phyloP scores from a whole-genome alignment of 257 asterid species.

The Solanum boliviense region DNA sequence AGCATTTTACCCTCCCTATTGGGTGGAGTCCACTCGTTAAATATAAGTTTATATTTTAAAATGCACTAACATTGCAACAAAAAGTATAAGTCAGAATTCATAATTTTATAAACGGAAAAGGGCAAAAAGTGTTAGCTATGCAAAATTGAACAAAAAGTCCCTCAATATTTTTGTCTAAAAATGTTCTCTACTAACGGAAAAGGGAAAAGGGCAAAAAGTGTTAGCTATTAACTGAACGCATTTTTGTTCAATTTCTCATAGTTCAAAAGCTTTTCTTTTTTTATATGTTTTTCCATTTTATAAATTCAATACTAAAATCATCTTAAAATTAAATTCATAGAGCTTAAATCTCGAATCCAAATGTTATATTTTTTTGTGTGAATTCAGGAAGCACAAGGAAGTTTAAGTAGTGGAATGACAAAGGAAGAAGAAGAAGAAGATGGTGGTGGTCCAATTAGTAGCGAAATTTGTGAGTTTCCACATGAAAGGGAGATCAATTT shows the following conservation, averaged over 20 bases:
- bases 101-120: not conserved
- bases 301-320: not conserved
- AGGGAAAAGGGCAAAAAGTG: too few relatives aligned
- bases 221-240: not conserved
- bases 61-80: not conserved
- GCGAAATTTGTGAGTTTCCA: not conserved
- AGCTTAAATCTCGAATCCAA: not conserved
- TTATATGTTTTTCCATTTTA: not conserved
- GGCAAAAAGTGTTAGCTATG: too few relatives aligned
- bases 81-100: not conserved
- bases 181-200: too few relatives aligned
- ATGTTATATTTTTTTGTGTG: not conserved
- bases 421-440: not conserved
- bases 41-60: not conserved
- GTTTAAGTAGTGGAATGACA: slow-evolving; percentile 1
- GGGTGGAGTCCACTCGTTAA: too few relatives aligned
- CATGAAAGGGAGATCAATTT: not conserved
- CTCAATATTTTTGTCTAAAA: too few relatives aligned
- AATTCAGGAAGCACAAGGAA: not conserved
- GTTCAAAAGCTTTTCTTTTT: too few relatives aligned
- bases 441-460: not conserved
- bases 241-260: too few relatives aligned
- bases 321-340: not conserved
- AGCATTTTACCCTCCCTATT: too few relatives aligned
- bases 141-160: too few relatives aligned